Base-by-base conservation (phyloP, 768 basidiomycete species). In the Boletus coccyginus region DNA sequence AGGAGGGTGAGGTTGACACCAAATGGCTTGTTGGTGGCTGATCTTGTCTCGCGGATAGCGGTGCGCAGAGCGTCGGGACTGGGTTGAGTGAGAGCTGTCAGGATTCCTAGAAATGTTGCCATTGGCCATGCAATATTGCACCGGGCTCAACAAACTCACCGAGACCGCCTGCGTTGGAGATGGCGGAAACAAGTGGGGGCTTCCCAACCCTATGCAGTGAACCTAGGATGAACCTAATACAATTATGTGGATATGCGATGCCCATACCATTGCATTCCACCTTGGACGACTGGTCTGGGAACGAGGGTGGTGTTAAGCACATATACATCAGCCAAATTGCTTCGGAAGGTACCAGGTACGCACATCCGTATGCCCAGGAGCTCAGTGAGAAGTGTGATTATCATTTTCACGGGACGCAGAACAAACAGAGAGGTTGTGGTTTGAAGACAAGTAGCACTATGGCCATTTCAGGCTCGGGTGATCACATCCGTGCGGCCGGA, bases 51-150 rank as follows among this genome's bases (percentile, higher is more conserved):
- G 24, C 82, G 80, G 61, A 98, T 95, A 21, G 90, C 92, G 14
- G 74, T 64, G 24, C 92, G 84, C 40, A 96, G 80, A 3, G 90
- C 89, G 0, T 88, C 90, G 0, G 95, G 94, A 32, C 74, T 82
- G 1, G 94, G 92, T 66, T 96, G 92, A 7, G 94, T 92, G 27
- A 97, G 78, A 2, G 92, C 94, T 3, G 93, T 95, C 50, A 96
- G 73, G 50, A 96, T 80, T 2, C 92, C 92, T 82, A 60, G 17
- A 17, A 17, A 58, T 17, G 39, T 32, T 52, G 4, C 16, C 13
- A n/a, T 54, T 50, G 40, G 27, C 17, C 21, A 17, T 24, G 27
- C 13, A 33, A 19, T 12, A 49, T 45, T 31, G 19, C 48, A 36
- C 24, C 40, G 52, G 40, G n/a, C 43, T 39, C 21, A 32, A 36